phyloP scores from a whole-genome alignment of 108 stramenopile genomes.

The Heterococcus sp. region DNA sequence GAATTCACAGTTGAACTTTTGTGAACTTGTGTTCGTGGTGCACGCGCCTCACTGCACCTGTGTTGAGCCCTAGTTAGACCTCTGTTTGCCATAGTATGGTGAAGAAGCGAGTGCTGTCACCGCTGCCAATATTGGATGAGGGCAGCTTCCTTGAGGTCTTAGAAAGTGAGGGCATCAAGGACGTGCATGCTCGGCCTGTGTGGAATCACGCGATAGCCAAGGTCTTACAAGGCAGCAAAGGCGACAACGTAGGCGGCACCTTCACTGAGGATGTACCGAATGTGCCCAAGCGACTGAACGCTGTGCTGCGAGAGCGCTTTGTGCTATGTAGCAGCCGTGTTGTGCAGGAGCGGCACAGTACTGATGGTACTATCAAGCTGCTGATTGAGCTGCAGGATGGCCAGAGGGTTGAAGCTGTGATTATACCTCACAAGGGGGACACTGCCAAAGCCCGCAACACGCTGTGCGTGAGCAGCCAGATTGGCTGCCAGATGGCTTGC shows the following conservation, averaged over 20 bases:
- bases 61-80: too few relatives aligned
- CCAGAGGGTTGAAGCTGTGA: slow-evolving; percentile 45
- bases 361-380: slow-evolving; percentile 44
- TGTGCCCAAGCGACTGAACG: slow-evolving; percentile 11
- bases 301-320: slow-evolving; percentile 23
- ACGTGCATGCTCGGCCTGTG: slow-evolving; percentile 1
- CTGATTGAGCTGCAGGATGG: slow-evolving; percentile 48
- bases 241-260: background rate
- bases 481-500: slow-evolving; percentile 43
- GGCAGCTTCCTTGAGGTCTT: slow-evolving; percentile 13
- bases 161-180: slow-evolving; percentile 39
- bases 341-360: slow-evolving; percentile 28
- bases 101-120: slow-evolving; percentile 29
- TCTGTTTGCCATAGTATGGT: slow-evolving; percentile 11
- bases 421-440: slow-evolving; percentile 37
- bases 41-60: too few relatives aligned
- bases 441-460: slow-evolving; percentile 16
- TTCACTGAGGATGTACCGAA: background rate
- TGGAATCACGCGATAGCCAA: background rate
- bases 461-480: slow-evolving; percentile 40
- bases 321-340: slow-evolving; percentile 28
- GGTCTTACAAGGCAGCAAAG: background rate
- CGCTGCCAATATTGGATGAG: slow-evolving; percentile 36
- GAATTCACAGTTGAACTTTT: too few relatives aligned
- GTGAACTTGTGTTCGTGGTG: too few relatives aligned